Evolutionary conservation across 2,329 filamentous ascomycete species (phyloP), one percentile per base, ranked within the genome.

Genomic region (Claviceps maximensis): DNA sequence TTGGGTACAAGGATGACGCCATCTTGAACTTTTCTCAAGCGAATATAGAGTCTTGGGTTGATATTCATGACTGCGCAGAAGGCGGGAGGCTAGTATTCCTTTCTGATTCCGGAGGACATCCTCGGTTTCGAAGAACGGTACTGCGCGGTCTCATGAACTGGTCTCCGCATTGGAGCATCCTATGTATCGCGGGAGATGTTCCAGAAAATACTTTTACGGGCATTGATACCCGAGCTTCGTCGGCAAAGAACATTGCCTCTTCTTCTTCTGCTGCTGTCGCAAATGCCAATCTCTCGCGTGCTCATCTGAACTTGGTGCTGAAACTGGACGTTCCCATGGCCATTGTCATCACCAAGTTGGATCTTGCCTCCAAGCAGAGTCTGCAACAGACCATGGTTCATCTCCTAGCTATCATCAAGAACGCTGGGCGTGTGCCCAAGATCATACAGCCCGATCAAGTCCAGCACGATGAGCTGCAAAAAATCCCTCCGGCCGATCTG

Each of bases 81-180:
- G 70, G 76, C 54, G 87, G 84, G 2, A 83, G 90, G 21, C 70
- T 98, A 3, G 88, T 93, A 5, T 90, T 96, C 59, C 74, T 97
- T 7, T 88, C 89, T 0, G 93, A 98, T 67, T 94, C 91, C 47
- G 91, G 91, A 17, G 93, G 93, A 0, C 87, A 95, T 58, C 85
- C 90, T 40, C 82, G 89, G 46, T 98, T 93, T 67, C 80, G 89
- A 48, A 83, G 93, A 53, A 97, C 91, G 6, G 91, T 89, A 2
- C 74, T 97, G 51, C 81, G 91, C 55, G 89, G 90, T 0, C 74
- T 98, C n/a, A 78, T 98, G 57, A 93, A 90, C 47, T 97, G 93
- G 90, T 87, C 87, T 40, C 93, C 93, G 9, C 89, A 97, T 65
- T 98, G 93, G 84, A 89, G 87, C 1, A 68, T 95, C 23, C 75